phyloP scores from a whole-genome alignment of 2,329 filamentous ascomycete genomes.

The Trichoderma gracile region DNA sequence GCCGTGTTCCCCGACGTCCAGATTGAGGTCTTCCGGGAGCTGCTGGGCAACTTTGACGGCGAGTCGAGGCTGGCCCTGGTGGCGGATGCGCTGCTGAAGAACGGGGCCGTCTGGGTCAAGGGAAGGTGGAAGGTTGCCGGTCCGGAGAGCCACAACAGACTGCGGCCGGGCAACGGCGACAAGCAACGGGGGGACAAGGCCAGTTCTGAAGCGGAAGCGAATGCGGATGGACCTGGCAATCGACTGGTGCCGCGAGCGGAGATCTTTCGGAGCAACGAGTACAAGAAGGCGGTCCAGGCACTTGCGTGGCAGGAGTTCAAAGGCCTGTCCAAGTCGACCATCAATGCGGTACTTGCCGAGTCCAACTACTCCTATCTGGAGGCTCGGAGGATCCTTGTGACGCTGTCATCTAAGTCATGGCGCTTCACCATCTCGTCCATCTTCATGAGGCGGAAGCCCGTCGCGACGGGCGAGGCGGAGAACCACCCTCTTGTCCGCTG shows the following conservation, averaged over 20 bases:
- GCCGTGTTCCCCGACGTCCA: conserved; percentile 79
- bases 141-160: conserved; percentile 35
- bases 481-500: conserved; percentile 64
- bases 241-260: conserved; percentile 57
- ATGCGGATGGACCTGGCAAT: neutral
- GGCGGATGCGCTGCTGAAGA: conserved; percentile 74
- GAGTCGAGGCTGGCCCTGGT: conserved; percentile 76
- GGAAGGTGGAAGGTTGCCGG: conserved; percentile 61
- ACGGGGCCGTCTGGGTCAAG: conserved; percentile 68
- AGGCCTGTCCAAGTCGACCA: conserved; percentile 69
- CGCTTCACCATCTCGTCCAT: conserved; percentile 70
- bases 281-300: conserved; percentile 68
- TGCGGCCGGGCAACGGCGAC: neutral
- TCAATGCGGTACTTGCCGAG: conserved; percentile 77
- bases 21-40: conserved; percentile 78
- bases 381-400: conserved; percentile 68
- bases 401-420: conserved; percentile 73
- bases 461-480: conserved; percentile 56
- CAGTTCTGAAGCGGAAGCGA: conserved; percentile 30
- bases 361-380: conserved; percentile 77
- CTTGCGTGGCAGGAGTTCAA: conserved; percentile 75
- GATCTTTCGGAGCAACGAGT: conserved; percentile 65
- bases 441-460: conserved; percentile 64
- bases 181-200: neutral
- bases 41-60: conserved; percentile 72